Base-by-base conservation (phyloP, 495 filamentous ascomycete species). In the Lophiostoma macrostomum region DNA sequence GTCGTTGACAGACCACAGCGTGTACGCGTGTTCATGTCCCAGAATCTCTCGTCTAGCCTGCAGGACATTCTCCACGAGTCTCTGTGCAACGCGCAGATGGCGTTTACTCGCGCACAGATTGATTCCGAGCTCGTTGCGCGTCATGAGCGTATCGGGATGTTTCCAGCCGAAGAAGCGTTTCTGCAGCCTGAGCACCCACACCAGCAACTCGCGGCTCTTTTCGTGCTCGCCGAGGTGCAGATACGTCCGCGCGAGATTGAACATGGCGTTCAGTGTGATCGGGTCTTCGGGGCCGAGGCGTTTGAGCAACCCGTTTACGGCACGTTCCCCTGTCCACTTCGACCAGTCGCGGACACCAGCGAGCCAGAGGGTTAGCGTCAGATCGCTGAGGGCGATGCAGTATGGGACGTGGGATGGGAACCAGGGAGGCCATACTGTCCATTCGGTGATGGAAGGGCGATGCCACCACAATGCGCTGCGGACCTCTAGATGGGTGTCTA, bases 11-110 rank as follows among this genome's bases (percentile, higher is more conserved):
- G 44, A 48, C 44, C 44, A 48, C 30, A 73, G 62, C 29, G 47
- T 50, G 47, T 39, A 69, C 0, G 66, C 59, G 24, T 74, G 69
- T 47, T 75, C 73, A 32, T 67, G 68, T 8, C 71, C 70, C 8
- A 72, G 48, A 18, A 59, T 58, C 12, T 53, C 41, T 36, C 58
- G 59, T 19, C 70, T 63, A 18, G 35, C 27, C 20, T 66, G 50
- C 10, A 66, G 31, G n/a, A 73, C 64, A 36, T 62, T 52, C n/a
- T 47, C 22, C 42, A 67, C 57, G 13, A 60, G 37, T 5, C 50
- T 29, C 22, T 48, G 44, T 3, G 44, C 25, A 20, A 30, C 28
- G 22, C 29, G 18, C 30, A 40, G 14, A 28, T 62, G 24, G 20
- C 44, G 44, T 22, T 22, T 36, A 20, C 44, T 48, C 11, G 44